Evolutionary conservation across 192 early-diverging fungal species (phyloP).

Genomic region (Phlyctochytrium bullatum): DNA sequence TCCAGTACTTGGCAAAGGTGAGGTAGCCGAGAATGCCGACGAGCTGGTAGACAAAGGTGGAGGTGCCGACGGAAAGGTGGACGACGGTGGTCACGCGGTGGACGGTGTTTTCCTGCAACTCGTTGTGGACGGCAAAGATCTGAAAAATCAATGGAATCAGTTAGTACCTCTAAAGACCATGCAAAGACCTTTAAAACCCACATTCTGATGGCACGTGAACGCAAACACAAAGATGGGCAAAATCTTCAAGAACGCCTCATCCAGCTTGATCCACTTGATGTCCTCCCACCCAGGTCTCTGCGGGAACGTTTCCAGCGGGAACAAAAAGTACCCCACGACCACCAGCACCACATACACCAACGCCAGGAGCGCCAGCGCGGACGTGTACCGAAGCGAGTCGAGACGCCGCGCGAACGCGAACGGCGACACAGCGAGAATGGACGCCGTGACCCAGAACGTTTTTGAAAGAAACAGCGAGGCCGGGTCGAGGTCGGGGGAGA

Average conservation of each 20-base stretch:
- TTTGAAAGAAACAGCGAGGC: constrained; percentile 33
- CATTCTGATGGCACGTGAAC: constrained; percentile 99
- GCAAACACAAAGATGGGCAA: constrained; percentile 98
- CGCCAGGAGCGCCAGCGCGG: constrained; percentile 77
- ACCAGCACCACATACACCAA: constrained; percentile 84
- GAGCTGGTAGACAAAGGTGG: constrained; percentile 74
- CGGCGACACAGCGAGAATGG: constrained; percentile 70
- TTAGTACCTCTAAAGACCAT: neutral
- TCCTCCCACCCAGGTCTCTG: constrained; percentile 26
- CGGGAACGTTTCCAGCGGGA: constrained; percentile 33
- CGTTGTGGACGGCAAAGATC: constrained; percentile 96
- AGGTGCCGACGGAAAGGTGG: constrained; percentile 68
- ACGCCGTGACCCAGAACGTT: constrained; percentile 81
- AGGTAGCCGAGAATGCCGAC: constrained; percentile 92
- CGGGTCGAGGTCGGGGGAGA: constrained; percentile 27
- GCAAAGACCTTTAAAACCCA: constrained; percentile 32
- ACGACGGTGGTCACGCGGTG: constrained; percentile 69
- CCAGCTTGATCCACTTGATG: constrained; percentile 46
- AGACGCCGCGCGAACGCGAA: constrained; percentile 77
- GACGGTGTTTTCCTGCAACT: constrained; percentile 80
- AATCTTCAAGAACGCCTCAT: constrained; percentile 64
- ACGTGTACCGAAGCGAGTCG: constrained; percentile 89
- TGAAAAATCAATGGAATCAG: too few species aligned
- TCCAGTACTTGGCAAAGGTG: constrained; percentile 65
- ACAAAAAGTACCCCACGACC: constrained; percentile 71